Base-by-base conservation (phyloP, 257 asterid species). In the Solanum commersonii region DNA sequence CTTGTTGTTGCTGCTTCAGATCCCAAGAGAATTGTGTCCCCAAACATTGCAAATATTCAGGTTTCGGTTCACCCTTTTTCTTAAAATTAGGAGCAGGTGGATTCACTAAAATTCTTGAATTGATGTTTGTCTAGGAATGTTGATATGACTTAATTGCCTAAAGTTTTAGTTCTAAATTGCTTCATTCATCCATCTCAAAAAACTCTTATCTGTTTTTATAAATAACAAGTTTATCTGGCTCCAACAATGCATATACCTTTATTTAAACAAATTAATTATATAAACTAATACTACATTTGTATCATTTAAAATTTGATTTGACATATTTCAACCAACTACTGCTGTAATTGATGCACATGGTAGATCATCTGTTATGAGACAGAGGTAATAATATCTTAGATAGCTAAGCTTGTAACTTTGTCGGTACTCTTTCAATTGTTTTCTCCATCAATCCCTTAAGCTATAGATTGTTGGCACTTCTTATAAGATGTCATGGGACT, bases 1-100 rank as follows among this genome's bases (percentile, higher is more conserved):
- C 95, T 96, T 88, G 95, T 96, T 49, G 98, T 95, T 88, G 89
- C 97, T 84, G 96, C 98, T n/a, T 93, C 96, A 68, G 98, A 95
- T 89, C 98, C 98, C 87, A 96, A 90, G 94, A 96, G 95, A 93
- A 92, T 96, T 90, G 95, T 88, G 84, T 89, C 98, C 88, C 98
- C 99, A 86, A 90, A 95, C 89, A 91, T 95, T 67, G 63, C 93
- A 89, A 96, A 96, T 92, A 94, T 96, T 85, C 99, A 96, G 99
- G 99, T 95, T 89, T 85, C 42, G 25, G 74, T 74, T 87, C 27
- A 79, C 65, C 18, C 1, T 46, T 37, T 79, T 79, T 25, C 59
- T 79, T 79, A 46, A 79, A 15, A 73, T 23, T 79, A 79, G 85
- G 67, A 44, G 40, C 67, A 79, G 18, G 35, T 25, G 27, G 85